Conservation (phyloP, 495 filamentous ascomycete species). For the Bathelium albidoporum region DNA sequence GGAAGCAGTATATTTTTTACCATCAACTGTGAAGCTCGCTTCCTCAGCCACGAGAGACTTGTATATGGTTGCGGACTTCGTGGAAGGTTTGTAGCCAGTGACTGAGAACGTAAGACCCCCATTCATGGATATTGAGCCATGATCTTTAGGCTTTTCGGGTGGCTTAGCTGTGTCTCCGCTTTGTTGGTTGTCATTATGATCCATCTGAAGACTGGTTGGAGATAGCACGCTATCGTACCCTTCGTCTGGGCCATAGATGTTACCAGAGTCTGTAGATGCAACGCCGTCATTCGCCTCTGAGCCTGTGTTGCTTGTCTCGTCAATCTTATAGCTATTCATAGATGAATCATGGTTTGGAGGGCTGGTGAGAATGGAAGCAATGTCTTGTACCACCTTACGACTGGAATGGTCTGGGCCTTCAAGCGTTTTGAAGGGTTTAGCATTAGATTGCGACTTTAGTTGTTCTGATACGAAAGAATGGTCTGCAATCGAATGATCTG, state of each 20-base stretch:
- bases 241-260: background rate
- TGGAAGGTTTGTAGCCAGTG: too few species aligned
- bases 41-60: too few species aligned
- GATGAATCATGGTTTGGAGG: background rate
- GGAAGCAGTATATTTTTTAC: too few species aligned
- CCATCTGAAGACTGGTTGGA: too few species aligned
- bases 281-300: background rate
- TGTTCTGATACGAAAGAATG: background rate
- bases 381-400: background rate
- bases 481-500: background rate
- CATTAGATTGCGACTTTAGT: background rate
- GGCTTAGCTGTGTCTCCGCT: too few species aligned
- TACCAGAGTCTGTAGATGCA: background rate
- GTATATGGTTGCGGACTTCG: too few species aligned
- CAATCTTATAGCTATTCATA: background rate
- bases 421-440: background rate
- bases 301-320: background rate
- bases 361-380: background rate
- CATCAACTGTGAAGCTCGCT: too few species aligned
- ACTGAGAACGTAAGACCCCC: too few species aligned
- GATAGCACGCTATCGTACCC: too few species aligned
- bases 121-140: too few species aligned
- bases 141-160: too few species aligned
- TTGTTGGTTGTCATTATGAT: too few species aligned
- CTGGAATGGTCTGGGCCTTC: background rate